Conservation (phyloP, 78 protist genomes). For the Dictyostelium capitatum region DNA sequence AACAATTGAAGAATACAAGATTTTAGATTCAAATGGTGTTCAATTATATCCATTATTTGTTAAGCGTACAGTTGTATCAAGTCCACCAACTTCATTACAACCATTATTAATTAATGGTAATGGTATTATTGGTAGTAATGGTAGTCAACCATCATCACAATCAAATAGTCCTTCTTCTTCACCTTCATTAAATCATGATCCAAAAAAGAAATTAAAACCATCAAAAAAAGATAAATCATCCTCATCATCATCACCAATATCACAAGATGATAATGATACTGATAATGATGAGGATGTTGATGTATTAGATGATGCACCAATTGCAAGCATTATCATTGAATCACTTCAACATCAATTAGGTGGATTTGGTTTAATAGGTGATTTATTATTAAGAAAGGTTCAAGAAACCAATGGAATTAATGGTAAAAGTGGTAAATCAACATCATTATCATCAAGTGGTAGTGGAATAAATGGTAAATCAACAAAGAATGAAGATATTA, state of each 20-base stretch:
- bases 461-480: not conserved
- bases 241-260: not conserved
- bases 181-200: not conserved
- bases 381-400: constrained; percentile 52
- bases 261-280: not conserved
- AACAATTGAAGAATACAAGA: constrained; percentile 59
- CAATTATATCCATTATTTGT: constrained; percentile 54
- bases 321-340: constrained; percentile 51
- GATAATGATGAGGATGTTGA: constrained; percentile 43
- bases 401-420: constrained; percentile 8
- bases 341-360: constrained; percentile 69
- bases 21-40: constrained; percentile 59
- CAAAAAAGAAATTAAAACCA: constrained; percentile 18
- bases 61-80: constrained; percentile 10
- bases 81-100: not conserved
- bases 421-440: not conserved
- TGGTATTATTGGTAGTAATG: not conserved
- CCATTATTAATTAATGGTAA: not conserved
- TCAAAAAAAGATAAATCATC: not conserved
- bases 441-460: not conserved
- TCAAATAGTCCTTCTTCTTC: not conserved
- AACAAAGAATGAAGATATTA: constrained; percentile 33
- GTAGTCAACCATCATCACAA: not conserved
- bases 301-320: constrained; percentile 71
- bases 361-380: constrained; percentile 67